Evolutionary conservation across 2,329 filamentous ascomycete genomes (phyloP).

Genomic region (Blastomyces silverae): DNA sequence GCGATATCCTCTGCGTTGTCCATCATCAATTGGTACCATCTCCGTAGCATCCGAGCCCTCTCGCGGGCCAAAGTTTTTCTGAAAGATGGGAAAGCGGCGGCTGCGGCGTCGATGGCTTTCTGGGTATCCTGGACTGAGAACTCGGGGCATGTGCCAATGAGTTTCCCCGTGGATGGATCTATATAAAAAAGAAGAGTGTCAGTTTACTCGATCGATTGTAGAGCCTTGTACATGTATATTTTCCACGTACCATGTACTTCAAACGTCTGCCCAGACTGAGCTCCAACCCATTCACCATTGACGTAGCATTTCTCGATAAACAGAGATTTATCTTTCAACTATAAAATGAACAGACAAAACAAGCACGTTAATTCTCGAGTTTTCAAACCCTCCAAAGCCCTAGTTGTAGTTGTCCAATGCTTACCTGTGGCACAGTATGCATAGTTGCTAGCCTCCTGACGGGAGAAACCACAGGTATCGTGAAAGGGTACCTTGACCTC

Average conservation of each 20-base stretch:
- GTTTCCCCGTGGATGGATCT: conserved; percentile 76
- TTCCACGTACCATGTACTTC: conserved; percentile 60
- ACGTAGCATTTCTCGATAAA: conserved; percentile 81
- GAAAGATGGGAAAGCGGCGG: conserved; percentile 59
- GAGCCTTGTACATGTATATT: background rate
- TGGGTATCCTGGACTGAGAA: conserved; percentile 72
- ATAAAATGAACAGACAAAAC: background rate
- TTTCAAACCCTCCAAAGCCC: background rate
- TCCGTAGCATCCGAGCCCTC: conserved; percentile 54
- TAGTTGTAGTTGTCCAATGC: conserved; percentile 17
- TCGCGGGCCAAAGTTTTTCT: conserved; percentile 56
- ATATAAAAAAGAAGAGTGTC: conserved; percentile 14
- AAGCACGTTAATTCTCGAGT: conserved; percentile 17
- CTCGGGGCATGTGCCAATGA: conserved; percentile 76
- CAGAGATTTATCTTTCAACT: conserved; percentile 73
- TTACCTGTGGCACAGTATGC: conserved; percentile 38
- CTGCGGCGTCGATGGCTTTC: conserved; percentile 75
- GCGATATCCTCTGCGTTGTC: conserved; percentile 61
- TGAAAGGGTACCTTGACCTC: conserved; percentile 32
- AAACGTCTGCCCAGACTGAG: conserved; percentile 84
- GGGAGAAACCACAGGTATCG: conserved; percentile 30
- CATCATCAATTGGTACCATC: conserved; percentile 61
- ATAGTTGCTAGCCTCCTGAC: conserved; percentile 39
- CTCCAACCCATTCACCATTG: conserved; percentile 85
- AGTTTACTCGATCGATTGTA: background rate